Conservation (phyloP, 2,329 filamentous ascomycete species). For the Colletotrichum cereale region DNA sequence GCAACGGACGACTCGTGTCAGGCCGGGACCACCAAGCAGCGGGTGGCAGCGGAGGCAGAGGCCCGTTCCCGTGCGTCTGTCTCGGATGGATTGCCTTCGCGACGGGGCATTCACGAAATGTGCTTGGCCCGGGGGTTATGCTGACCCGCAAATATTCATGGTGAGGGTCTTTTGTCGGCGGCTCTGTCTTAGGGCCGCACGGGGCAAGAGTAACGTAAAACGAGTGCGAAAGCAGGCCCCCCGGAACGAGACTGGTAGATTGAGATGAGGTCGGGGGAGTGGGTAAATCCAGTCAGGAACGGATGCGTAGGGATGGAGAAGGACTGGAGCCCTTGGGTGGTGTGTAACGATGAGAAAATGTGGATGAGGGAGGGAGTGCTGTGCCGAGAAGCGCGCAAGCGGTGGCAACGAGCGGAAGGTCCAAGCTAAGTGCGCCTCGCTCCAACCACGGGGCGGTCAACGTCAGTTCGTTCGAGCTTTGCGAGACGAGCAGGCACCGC, state of each 20-base stretch:
- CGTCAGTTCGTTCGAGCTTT: slow-evolving; percentile 22
- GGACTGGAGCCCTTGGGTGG: slow-evolving; percentile 26
- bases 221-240: slow-evolving; percentile 33
- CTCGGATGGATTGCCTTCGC: slow-evolving; percentile 37
- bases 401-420: slow-evolving; percentile 25
- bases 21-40: slow-evolving; percentile 39
- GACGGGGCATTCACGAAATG: slow-evolving; percentile 37
- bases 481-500: slow-evolving; percentile 16
- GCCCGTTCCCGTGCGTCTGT: slow-evolving; percentile 41
- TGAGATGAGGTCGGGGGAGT: slow-evolving; percentile 39
- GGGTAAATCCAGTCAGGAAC: slow-evolving; percentile 31
- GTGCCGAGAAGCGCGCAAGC: slow-evolving; percentile 32
- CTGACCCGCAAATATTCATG: slow-evolving; percentile 41
- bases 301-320: slow-evolving; percentile 33
- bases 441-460: slow-evolving; percentile 25
- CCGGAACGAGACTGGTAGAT: slow-evolving; percentile 37
- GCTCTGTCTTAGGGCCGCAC: slow-evolving; percentile 40
- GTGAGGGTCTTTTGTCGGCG: slow-evolving; percentile 41
- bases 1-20: slow-evolving; percentile 38
- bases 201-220: slow-evolving; percentile 41
- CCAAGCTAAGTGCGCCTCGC: slow-evolving; percentile 23
- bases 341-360: slow-evolving; percentile 14
- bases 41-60: slow-evolving; percentile 38
- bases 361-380: slow-evolving; percentile 8
- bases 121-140: slow-evolving; percentile 40